Evolutionary conservation across 2,329 filamentous ascomycete genomes (phyloP), one percentile per base, ranked within the genome.

Genomic region (Aplosporella prunicola): DNA sequence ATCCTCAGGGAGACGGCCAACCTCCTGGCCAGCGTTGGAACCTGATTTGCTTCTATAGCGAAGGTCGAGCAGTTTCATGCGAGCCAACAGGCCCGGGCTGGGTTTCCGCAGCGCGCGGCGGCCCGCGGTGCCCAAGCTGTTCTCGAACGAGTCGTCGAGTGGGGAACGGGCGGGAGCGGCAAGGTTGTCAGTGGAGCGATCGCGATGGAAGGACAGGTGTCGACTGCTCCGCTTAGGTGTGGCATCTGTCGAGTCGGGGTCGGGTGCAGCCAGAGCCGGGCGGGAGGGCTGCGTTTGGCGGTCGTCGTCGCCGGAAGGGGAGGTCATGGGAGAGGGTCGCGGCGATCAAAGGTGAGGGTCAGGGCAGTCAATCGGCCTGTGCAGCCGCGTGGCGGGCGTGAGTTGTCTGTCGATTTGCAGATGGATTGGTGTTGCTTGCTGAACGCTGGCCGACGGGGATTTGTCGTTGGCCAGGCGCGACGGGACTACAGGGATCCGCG

Each of bases 1-100:
- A 46, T 78, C 68, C 58, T 84, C 77, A 49, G 80, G 70, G 38
- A 86, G 75, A 43, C 80, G 76, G 47, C 80, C 80, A 50, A 84
- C 68, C 51, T 63, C 61, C 34, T 73, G 69, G 22, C 39, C 39
- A 32, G 36, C 56, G 51, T 50, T 36, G 59, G 46, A 48, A 28
- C 54, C 56, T 27, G 60, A 53, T 44, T 60, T 72, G 44, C 47
- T 46, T 48, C 43, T 45, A 40, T 56, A 51, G 41, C 53, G 51
- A 41, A 57, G 50, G 51, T 63, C 59, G 40, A 68, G 55, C 39
- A 60, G 59, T 39, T 58, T 58, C 51, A 66, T 61, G 48, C 63
- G 62, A 35, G 57, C 58, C 46, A 65, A 52, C 35, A 67, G 56
- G 43, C 60, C 62, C 16, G 64, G 62, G 17, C 62, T 60, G 5